phyloP scores from a whole-genome alignment of 441 rosid species.

The Bruguiera hainesii region DNA sequence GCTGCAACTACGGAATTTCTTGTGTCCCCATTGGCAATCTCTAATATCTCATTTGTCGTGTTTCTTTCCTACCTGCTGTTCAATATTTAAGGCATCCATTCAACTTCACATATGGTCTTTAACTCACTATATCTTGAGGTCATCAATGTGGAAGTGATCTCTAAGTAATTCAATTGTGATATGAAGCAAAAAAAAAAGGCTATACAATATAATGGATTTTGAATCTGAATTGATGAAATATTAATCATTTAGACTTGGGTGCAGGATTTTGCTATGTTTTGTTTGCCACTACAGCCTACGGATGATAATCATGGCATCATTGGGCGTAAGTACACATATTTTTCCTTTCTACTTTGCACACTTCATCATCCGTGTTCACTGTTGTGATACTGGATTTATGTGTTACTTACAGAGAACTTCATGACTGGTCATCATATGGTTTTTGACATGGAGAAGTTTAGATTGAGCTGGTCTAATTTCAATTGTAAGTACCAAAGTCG shows the following conservation, averaged over 20 bases:
- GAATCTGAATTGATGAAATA: not conserved
- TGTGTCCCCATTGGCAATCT: too few relatives aligned
- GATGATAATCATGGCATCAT: constrained; percentile 26
- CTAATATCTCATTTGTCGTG: too few relatives aligned
- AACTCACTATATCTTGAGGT: not conserved
- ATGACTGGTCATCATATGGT: constrained; percentile 39
- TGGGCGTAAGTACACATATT: constrained; percentile 30
- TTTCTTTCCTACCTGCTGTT: not conserved
- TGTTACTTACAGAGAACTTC: constrained; percentile 37
- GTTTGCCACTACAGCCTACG: constrained; percentile 23
- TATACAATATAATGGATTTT: not conserved
- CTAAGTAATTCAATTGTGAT: not conserved
- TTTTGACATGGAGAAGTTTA: constrained; percentile 37
- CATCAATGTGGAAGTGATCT: not conserved
- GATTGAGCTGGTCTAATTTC: constrained; percentile 39
- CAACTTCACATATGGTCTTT: not conserved
- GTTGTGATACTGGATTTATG: not conserved
- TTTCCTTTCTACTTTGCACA: not conserved
- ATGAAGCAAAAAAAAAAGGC: not conserved
- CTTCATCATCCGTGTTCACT: not conserved
- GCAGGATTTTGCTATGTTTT: constrained; percentile 27
- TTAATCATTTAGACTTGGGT: constrained; percentile 4
- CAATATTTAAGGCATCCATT: not conserved
- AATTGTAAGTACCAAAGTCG: constrained; percentile 28
- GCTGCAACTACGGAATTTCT: too few relatives aligned